A percentile compares a stretch with the other conserved stretches of the same genome.
Conservation (phyloP, 768 basidiomycete species). For the Amanita jacksonii region DNA sequence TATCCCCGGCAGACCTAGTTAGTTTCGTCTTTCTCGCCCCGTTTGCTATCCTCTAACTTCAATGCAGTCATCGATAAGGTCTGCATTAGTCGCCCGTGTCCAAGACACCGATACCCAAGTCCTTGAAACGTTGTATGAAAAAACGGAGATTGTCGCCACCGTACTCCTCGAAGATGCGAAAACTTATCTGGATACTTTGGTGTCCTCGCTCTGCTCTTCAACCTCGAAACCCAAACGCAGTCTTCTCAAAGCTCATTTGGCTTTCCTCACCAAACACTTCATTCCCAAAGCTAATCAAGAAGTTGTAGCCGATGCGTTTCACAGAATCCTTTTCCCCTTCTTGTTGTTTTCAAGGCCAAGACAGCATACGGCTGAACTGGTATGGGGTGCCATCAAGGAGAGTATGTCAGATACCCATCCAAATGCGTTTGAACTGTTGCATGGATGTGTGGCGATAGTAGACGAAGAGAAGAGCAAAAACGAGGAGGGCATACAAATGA, state of each 20-base stretch:
- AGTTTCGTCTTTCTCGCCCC: constrained; percentile 9
- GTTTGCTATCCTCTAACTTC: background rate
- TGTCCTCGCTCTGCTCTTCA: constrained; percentile 24
- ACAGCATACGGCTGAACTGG: constrained; percentile 51
- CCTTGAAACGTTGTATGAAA: constrained; percentile 57
- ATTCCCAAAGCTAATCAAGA: constrained; percentile 12
- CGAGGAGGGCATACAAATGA: constrained; percentile 22
- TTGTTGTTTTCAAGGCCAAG: constrained; percentile 66
- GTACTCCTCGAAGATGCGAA: constrained; percentile 30
- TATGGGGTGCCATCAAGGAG: constrained; percentile 62
- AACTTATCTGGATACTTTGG: constrained; percentile 38
- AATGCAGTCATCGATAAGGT: constrained; percentile 43
- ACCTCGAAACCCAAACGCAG: constrained; percentile 39
- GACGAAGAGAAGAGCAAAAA: constrained; percentile 23
- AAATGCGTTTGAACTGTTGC: constrained; percentile 34
- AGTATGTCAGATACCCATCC: constrained; percentile 11
- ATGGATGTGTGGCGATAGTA: constrained; percentile 43
- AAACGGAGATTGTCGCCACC: constrained; percentile 36
- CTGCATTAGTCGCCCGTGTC: constrained; percentile 58
- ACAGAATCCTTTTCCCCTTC: constrained; percentile 58
- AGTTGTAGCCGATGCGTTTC: constrained; percentile 26
- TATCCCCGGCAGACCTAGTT: constrained; percentile 35
- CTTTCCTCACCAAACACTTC: constrained; percentile 46
- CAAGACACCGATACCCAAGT: constrained; percentile 56
- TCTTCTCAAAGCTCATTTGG: constrained; percentile 44